phyloP scores from a whole-genome alignment of 2,329 filamentous ascomycete species.

The Fusarium solani-melongenae region DNA sequence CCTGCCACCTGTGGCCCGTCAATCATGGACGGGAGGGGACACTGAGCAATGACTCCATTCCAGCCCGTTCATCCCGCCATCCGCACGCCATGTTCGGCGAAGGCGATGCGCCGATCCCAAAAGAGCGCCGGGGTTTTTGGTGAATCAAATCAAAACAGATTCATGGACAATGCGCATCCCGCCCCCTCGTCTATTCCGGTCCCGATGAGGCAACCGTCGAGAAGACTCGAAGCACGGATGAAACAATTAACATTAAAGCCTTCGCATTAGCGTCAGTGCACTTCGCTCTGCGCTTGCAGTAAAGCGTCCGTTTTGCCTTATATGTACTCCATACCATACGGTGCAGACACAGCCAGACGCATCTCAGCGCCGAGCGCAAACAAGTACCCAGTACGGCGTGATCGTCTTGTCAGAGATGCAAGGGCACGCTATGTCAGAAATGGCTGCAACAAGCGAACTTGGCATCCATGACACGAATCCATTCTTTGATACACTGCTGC shows the following conservation, averaged over 20 bases:
- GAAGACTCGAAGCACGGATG: slow-evolving; percentile 35
- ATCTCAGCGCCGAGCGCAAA: slow-evolving; percentile 18
- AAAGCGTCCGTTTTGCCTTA: not conserved
- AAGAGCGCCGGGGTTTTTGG: slow-evolving; percentile 25
- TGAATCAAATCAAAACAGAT: slow-evolving; percentile 34
- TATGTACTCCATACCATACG: not conserved
- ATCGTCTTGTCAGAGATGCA: slow-evolving; percentile 6
- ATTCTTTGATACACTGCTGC: not conserved
- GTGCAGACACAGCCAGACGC: slow-evolving; percentile 17
- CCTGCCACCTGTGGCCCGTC: slow-evolving; percentile 1
- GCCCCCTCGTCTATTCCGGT: slow-evolving; percentile 30
- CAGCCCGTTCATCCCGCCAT: slow-evolving; percentile 31
- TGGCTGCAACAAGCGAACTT: slow-evolving; percentile 23
- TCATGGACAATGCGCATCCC: slow-evolving; percentile 25
- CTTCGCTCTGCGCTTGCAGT: slow-evolving; percentile 1
- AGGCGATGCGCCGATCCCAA: slow-evolving; percentile 37
- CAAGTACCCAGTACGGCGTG: slow-evolving; percentile 3
- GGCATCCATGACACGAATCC: not conserved
- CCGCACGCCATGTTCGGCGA: slow-evolving; percentile 38
- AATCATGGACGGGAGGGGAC: slow-evolving; percentile 7
- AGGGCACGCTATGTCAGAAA: slow-evolving; percentile 26
- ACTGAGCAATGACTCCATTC: slow-evolving; percentile 31
- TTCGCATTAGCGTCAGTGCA: slow-evolving; percentile 23
- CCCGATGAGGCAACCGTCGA: slow-evolving; percentile 28
- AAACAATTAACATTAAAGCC: slow-evolving; percentile 40